phyloP scores from a whole-genome alignment of 139 green algal species.

The Closterium sp. region DNA sequence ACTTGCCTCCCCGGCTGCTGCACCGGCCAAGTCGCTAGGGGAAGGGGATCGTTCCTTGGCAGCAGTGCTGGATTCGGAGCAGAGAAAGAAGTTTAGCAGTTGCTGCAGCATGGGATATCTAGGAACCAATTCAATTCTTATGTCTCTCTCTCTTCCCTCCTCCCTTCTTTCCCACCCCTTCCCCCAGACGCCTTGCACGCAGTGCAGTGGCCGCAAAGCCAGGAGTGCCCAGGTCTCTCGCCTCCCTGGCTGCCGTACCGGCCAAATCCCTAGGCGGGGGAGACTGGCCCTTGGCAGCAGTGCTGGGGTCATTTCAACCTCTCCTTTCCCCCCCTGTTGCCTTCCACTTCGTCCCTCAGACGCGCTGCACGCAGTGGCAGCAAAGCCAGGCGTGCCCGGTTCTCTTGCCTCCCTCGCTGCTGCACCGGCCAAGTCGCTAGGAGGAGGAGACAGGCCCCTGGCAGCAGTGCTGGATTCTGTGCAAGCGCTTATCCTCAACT shows the following conservation, averaged over 20 bases:
- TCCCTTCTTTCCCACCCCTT: background rate
- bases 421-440: too few relatives aligned
- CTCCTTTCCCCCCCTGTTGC: too few relatives aligned
- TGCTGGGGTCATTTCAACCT: too few relatives aligned
- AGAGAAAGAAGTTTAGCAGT: too few relatives aligned
- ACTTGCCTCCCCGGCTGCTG: background rate
- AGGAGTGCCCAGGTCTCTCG: background rate
- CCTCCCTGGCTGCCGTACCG: background rate
- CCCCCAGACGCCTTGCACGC: background rate
- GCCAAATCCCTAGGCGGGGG: background rate
- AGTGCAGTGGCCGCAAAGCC: background rate
- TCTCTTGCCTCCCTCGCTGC: background rate
- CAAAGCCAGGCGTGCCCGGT: background rate
- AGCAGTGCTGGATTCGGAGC: too few relatives aligned
- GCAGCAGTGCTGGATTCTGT: background rate
- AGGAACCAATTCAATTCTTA: too few relatives aligned
- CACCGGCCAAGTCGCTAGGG: too few relatives aligned
- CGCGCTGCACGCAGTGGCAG: background rate
- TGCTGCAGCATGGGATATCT: too few relatives aligned
- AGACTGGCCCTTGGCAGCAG: too few relatives aligned
- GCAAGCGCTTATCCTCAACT: background rate
- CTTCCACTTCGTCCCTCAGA: too few relatives aligned
- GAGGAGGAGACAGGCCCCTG: background rate
- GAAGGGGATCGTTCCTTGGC: too few relatives aligned
- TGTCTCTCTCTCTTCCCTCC: too few relatives aligned